Evolutionary conservation across 441 rosid species (phyloP).

Genomic region (Aleurites moluccanus): DNA sequence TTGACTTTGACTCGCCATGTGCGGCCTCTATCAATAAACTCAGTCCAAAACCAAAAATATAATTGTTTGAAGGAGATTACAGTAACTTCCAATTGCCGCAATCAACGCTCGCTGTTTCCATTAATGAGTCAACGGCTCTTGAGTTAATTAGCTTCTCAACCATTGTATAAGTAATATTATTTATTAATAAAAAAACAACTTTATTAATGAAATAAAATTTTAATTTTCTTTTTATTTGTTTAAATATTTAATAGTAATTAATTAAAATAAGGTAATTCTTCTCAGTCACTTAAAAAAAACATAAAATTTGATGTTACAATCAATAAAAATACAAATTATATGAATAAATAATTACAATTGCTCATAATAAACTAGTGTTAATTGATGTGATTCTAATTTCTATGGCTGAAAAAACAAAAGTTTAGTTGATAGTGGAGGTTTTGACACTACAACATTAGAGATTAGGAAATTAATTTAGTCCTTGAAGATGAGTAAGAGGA

Average conservation of each 20-base stretch:
- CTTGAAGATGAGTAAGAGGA: constrained; percentile 1
- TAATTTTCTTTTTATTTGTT: too few relatives aligned
- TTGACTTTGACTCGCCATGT: constrained; percentile 75
- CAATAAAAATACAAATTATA: too few relatives aligned
- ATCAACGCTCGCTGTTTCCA: constrained; percentile 52
- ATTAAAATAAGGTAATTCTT: too few relatives aligned
- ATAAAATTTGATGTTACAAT: too few relatives aligned
- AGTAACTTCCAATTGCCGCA: constrained; percentile 52
- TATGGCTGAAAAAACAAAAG: not conserved
- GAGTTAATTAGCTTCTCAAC: not conserved
- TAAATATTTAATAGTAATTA: too few relatives aligned
- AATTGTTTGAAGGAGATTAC: not conserved
- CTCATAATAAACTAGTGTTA: too few relatives aligned
- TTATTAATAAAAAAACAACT: too few relatives aligned
- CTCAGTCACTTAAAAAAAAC: too few relatives aligned
- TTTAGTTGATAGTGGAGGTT: constrained; percentile 10
- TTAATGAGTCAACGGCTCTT: constrained; percentile 26
- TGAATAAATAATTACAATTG: too few relatives aligned
- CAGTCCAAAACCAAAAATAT: not conserved
- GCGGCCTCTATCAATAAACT: constrained; percentile 11
- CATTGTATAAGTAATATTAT: not conserved
- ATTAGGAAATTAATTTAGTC: constrained; percentile 7
- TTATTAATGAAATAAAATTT: too few relatives aligned
- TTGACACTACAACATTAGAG: constrained; percentile 1
- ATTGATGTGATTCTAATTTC: too few relatives aligned